Evolutionary conservation across 352 stramenopile species (phyloP), one percentile per base, ranked within the genome.

Genomic region (Phytophthora capsici): DNA sequence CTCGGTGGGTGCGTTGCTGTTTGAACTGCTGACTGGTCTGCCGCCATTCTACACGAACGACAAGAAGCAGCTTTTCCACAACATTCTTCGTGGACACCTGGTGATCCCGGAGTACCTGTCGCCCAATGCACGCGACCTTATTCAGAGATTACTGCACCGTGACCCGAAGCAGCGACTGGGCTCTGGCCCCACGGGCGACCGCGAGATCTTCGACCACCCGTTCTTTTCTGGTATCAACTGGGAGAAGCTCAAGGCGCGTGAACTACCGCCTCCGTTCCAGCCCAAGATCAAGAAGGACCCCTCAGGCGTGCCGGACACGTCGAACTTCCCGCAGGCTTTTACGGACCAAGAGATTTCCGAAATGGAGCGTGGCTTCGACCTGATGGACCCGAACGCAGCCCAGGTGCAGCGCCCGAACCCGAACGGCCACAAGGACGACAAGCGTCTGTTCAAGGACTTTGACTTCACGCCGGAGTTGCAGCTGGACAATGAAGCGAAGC

Each of bases 11-110:
- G 85, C 85, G 1, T 63, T 95, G 40, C 63, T 91, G 16, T 93
- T 93, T 61, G 86, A 95, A 70, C 45, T 95, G 40, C 71, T 95
- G 12, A 95, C 86, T n/a, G 84, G 86, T 23, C 72, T 93, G 6
- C 84, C 86, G n/a, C 86, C 86, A 34, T 95, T 93, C 63, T 95
- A 93, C 75, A 93, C 84, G 57, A 94, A 94, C 66, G 85, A 94
- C 67, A 93, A 94, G 77, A 94, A 95, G 59, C 85, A 94, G 58
- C 65, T 95, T n/a, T 95, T 95, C 69, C 87, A 95, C 79, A 95
- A 95, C 71, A 95, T 95, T 63, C 65, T 95, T 2, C 87, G 84
- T 51, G 85, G 87, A 8, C 82, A 95, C 59, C 40, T 95, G 26
- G 84, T 88, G 20, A 91, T 95, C 40, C 85, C 87, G 0, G 82